Evolutionary conservation across 108 stramenopile species (phyloP).

Genomic region (Mayamaea pseudoterrestris): DNA sequence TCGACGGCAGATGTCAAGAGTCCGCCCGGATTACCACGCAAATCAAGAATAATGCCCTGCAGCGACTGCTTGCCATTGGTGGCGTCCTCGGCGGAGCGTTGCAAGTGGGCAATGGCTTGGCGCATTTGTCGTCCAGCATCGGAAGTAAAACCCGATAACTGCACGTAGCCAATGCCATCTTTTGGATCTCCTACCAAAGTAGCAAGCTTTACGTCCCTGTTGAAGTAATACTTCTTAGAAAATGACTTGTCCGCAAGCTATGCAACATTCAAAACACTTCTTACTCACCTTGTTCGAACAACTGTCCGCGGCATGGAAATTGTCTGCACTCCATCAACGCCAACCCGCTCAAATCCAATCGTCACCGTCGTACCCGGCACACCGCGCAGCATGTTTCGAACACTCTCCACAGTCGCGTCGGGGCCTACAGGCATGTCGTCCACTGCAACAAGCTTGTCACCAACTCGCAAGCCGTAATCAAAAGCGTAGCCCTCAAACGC

Average conservation of each 20-base stretch:
- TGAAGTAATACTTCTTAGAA: too few relatives aligned
- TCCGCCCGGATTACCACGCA: slow-evolving; percentile 93
- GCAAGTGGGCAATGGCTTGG: slow-evolving; percentile 51
- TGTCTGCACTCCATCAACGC: slow-evolving; percentile 46
- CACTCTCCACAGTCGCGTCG: slow-evolving; percentile 65
- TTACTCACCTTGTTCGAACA: too few relatives aligned
- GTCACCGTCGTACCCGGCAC: slow-evolving; percentile 69
- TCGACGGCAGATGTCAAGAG: slow-evolving; percentile 89
- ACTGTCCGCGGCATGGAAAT: slow-evolving; percentile 57
- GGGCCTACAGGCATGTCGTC: slow-evolving; percentile 49
- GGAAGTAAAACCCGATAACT: slow-evolving; percentile 80
- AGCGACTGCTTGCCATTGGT: slow-evolving; percentile 30
- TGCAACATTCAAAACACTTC: too few relatives aligned
- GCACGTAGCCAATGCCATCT: slow-evolving; percentile 87
- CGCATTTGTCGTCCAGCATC: slow-evolving; percentile 79
- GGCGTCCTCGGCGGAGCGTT: slow-evolving; percentile 50
- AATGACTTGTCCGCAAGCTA: too few relatives aligned
- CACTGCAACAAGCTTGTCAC: slow-evolving; percentile 69
- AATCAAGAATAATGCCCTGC: slow-evolving; percentile 81
- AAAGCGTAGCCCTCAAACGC: slow-evolving; percentile 90
- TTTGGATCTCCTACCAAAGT: slow-evolving; percentile 61
- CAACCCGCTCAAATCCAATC: slow-evolving; percentile 61
- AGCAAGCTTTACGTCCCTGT: slow-evolving; percentile 77
- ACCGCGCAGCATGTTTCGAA: slow-evolving; percentile 79
- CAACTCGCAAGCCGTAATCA: slow-evolving; percentile 72